A percentile compares a stretch with the other conserved stretches of the same genome.
Conservation (phyloP, 208 protist species). For the Leishmania lainsoni region DNA sequence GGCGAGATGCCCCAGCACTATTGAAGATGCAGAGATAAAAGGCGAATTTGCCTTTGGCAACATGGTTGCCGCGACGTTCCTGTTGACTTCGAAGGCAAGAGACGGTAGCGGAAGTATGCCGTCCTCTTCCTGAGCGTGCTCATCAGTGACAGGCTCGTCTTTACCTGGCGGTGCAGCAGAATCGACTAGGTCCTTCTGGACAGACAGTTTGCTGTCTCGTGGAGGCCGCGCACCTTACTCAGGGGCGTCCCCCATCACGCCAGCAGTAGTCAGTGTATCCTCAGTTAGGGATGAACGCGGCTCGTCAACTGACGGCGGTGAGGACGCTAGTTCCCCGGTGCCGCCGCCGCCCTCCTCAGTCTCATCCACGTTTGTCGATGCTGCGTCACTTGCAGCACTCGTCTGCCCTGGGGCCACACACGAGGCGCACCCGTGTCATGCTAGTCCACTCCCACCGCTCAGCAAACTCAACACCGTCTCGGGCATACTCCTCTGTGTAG, state of each 20-base stretch:
- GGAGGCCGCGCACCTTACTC: neutral
- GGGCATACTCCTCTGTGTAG: constrained; percentile 10
- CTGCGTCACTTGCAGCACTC: neutral
- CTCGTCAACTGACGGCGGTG: neutral
- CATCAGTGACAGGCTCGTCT: neutral
- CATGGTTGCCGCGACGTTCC: neutral
- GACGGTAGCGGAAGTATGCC: neutral
- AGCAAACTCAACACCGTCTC: constrained; percentile 10
- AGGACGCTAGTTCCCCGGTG: neutral
- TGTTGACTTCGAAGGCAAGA: neutral
- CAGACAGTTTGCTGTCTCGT: neutral
- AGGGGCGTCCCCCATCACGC: neutral
- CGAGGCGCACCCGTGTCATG: neutral
- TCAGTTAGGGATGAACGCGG: neutral
- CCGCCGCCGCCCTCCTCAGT: neutral
- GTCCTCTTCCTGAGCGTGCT: neutral
- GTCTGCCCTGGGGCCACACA: neutral
- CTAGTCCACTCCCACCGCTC: neutral
- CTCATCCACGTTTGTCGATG: neutral
- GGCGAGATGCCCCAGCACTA: neutral
- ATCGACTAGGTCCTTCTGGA: neutral
- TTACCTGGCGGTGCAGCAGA: neutral
- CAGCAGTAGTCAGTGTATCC: neutral
- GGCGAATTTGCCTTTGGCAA: neutral
- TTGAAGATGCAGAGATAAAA: neutral